Evolutionary conservation across 1,284 basidiomycete species (phyloP).

Genomic region (Ustilago bromivora): DNA sequence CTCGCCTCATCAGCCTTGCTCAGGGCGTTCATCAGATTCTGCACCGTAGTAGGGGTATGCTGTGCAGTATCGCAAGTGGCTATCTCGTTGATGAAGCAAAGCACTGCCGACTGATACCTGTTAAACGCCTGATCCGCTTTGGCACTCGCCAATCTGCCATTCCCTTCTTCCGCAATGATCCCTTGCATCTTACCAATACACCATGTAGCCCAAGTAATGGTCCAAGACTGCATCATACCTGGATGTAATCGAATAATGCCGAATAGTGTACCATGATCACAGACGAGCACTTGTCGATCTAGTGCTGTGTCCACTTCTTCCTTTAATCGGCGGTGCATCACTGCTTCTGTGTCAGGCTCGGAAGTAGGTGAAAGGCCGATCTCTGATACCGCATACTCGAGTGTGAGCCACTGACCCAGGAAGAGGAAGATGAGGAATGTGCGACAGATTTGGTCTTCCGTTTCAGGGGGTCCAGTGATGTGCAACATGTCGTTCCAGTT

Average conservation of each 20-base stretch:
- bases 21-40: conserved; percentile 23
- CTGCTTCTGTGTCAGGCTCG: conserved; percentile 2
- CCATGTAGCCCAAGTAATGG: conserved; percentile 37
- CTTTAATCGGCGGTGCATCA: conserved; percentile 11
- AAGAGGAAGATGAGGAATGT: conserved; percentile 40
- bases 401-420: conserved; percentile 29
- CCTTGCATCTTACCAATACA: conserved; percentile 24
- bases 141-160: conserved; percentile 30
- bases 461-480: conserved; percentile 32
- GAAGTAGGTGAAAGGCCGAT: conserved; percentile 8
- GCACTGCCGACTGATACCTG: conserved; percentile 33
- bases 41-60: conserved; percentile 29
- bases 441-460: conserved; percentile 28
- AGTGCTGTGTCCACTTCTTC: conserved; percentile 25
- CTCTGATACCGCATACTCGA: conserved; percentile 32
- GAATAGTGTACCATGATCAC: conserved; percentile 39
- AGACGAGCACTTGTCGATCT: conserved; percentile 36
- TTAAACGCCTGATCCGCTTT: conserved; percentile 33
- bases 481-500: conserved; percentile 48
- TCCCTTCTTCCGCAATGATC: conserved; percentile 11
- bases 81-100: conserved; percentile 36
- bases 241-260: conserved; percentile 42
- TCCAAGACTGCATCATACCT: conserved; percentile 45
- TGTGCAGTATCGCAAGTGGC: conserved; percentile 34
- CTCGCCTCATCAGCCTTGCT: conserved; percentile 21